Evolutionary conservation across 129 eudicot species (phyloP).

Genomic region (Sambucus nigra): DNA sequence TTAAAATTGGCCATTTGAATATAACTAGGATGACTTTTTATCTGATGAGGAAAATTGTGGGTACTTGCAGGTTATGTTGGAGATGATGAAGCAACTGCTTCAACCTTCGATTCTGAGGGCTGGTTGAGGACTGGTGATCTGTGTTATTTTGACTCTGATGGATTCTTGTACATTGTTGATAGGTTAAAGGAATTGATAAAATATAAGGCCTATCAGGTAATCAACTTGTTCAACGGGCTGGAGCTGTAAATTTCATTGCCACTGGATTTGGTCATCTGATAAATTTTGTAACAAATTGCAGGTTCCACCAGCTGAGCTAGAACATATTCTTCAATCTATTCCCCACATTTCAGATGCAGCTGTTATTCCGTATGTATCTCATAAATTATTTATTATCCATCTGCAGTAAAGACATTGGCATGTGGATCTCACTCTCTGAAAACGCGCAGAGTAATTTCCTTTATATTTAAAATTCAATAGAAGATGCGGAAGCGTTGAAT

Average conservation of each 20-base stretch:
- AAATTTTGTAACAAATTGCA: conserved; percentile 19
- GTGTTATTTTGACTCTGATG: conserved; percentile 73
- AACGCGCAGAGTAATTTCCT: too few relatives aligned
- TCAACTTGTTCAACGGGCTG: conserved; percentile 5
- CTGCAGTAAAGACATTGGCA: not conserved
- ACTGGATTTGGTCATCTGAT: conserved; percentile 3
- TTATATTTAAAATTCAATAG: too few relatives aligned
- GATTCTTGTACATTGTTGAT: conserved; percentile 70
- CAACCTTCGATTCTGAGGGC: conserved; percentile 68
- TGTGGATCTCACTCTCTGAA: too few relatives aligned
- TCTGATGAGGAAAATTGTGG: not conserved
- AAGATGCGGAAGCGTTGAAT: too few relatives aligned
- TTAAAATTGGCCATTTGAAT: not conserved
- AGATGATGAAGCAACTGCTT: conserved; percentile 64
- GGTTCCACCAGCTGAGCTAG: conserved; percentile 97
- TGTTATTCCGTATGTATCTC: conserved; percentile 69
- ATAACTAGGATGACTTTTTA: not conserved
- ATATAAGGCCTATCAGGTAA: conserved; percentile 92
- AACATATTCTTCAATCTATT: conserved; percentile 60
- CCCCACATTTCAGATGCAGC: conserved; percentile 86
- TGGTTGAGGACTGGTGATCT: conserved; percentile 96
- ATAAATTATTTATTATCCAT: not conserved
- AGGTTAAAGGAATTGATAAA: conserved; percentile 81
- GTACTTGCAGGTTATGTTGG: conserved; percentile 61
- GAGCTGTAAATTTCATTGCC: not conserved